Conservation (phyloP, 2,329 filamentous ascomycete genomes). For the Nigrograna mackinnonii region DNA sequence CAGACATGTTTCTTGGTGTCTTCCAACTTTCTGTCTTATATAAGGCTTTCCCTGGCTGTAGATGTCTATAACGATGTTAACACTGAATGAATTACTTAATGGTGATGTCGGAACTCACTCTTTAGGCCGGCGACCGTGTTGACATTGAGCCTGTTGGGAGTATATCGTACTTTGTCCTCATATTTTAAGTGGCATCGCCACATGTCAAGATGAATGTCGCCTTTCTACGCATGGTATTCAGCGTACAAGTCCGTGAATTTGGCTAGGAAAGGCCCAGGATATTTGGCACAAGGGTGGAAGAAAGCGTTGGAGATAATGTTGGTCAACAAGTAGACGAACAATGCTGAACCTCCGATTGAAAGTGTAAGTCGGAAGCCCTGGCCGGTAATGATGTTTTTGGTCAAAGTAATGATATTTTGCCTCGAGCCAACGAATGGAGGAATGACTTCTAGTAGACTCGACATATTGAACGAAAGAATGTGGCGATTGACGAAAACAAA, state of each 20-base stretch:
- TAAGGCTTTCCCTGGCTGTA: conserved; percentile 12
- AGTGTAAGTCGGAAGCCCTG: not conserved
- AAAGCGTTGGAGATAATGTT: conserved; percentile 10
- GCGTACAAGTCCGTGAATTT: conserved; percentile 14
- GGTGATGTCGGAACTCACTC: conserved; percentile 3
- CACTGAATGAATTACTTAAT: not conserved
- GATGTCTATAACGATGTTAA: conserved; percentile 8
- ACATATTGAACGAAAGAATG: conserved; percentile 3
- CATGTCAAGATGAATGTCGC: conserved; percentile 72
- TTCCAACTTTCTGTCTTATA: conserved; percentile 18
- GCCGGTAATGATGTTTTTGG: not conserved
- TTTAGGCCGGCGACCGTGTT: conserved; percentile 60
- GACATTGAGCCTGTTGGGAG: conserved; percentile 74
- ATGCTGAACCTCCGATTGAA: conserved; percentile 1
- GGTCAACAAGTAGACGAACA: conserved; percentile 4
- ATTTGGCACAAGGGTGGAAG: conserved; percentile 39
- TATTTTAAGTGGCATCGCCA: conserved; percentile 71
- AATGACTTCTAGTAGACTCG: not conserved
- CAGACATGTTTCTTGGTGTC: conserved; percentile 40
- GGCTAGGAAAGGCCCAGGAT: conserved; percentile 22
- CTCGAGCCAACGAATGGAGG: not conserved
- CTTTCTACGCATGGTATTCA: conserved; percentile 69
- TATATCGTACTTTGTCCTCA: conserved; percentile 69
- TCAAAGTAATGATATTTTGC: not conserved
- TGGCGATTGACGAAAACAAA: not conserved